phyloP scores from a whole-genome alignment of 495 filamentous ascomycete genomes.

The Tuber melanosporum region DNA sequence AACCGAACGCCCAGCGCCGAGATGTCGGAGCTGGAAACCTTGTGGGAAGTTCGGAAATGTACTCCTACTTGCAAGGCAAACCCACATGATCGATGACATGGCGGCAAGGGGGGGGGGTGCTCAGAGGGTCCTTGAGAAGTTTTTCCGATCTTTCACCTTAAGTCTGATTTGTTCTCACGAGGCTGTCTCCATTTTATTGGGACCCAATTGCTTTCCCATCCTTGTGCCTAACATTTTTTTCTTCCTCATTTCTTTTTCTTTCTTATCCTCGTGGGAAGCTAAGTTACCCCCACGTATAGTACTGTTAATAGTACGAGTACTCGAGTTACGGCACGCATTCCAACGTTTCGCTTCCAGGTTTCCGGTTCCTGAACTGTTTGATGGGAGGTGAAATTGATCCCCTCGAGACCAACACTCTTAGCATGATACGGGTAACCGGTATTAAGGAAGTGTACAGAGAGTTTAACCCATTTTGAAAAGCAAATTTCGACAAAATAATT shows the following conservation, averaged over 20 bases:
- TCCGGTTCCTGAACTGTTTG: slow-evolving; percentile 26
- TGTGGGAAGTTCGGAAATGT: not conserved
- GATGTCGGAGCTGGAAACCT: not conserved
- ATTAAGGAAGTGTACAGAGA: not conserved
- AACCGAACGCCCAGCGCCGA: not conserved
- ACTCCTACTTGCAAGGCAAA: slow-evolving; percentile 3
- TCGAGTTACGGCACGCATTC: not conserved
- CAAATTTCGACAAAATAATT: not conserved
- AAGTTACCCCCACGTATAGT: slow-evolving; percentile 31
- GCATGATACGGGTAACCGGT: not conserved
- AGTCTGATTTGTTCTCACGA: slow-evolving; percentile 28
- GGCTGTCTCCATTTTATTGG: slow-evolving; percentile 15
- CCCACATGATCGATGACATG: slow-evolving; percentile 38
- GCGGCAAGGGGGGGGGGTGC: slow-evolving; percentile 9
- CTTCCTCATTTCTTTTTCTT: slow-evolving; percentile 12
- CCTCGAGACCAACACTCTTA: not conserved
- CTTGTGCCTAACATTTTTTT: slow-evolving; percentile 4
- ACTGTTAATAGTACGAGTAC: slow-evolving; percentile 12
- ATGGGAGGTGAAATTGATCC: not conserved
- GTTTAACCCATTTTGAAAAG: not conserved
- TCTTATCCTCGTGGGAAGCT: slow-evolving; percentile 5
- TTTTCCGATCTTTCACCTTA: slow-evolving; percentile 37
- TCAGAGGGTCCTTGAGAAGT: slow-evolving; percentile 9
- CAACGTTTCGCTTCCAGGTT: slow-evolving; percentile 12
- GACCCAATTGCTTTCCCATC: slow-evolving; percentile 10